Evolutionary conservation across 805 yeast genomes (phyloP).

Genomic region (Vanderwaltozyma verrucispora): DNA sequence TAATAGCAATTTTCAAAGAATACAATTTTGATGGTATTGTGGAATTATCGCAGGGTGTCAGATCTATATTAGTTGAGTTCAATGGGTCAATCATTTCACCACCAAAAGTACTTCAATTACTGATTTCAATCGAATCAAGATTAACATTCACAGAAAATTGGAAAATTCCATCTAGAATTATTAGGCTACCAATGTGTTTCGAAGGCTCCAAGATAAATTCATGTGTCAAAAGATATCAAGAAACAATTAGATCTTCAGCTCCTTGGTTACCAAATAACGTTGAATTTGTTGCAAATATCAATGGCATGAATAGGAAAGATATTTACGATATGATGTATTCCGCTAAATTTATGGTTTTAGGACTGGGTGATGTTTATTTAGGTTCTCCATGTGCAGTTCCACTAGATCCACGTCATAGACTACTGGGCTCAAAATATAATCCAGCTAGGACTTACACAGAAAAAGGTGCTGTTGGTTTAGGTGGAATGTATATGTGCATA

Average conservation of each 20-base stretch:
- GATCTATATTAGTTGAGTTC: constrained; percentile 85
- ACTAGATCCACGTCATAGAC: constrained; percentile 89
- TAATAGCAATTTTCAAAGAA: constrained; percentile 60
- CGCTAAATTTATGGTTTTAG: constrained; percentile 86
- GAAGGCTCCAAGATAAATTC: constrained; percentile 84
- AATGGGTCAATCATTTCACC: constrained; percentile 58
- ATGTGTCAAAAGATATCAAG: constrained; percentile 85
- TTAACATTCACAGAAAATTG: constrained; percentile 68
- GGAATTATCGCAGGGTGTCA: constrained; percentile 96
- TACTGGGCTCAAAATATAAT: constrained; percentile 87
- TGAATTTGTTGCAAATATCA: constrained; percentile 85
- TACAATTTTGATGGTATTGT: constrained; percentile 68
- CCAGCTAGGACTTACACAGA: constrained; percentile 96
- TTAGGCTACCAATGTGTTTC: constrained; percentile 91
- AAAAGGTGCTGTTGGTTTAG: constrained; percentile 94
- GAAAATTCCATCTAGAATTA: constrained; percentile 73
- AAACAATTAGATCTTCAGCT: constrained; percentile 85
- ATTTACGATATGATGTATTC: constrained; percentile 78
- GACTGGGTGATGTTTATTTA: constrained; percentile 92
- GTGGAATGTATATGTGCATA: constrained; percentile 98
- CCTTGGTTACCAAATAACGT: constrained; percentile 99
- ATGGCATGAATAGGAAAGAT: constrained; percentile 64
- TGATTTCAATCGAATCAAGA: constrained; percentile 67
- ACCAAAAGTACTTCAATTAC: constrained; percentile 45
- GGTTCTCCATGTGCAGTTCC: constrained; percentile 99